Conservation (phyloP, 805 yeast genomes). For the Zygotorulaspora florentina region DNA sequence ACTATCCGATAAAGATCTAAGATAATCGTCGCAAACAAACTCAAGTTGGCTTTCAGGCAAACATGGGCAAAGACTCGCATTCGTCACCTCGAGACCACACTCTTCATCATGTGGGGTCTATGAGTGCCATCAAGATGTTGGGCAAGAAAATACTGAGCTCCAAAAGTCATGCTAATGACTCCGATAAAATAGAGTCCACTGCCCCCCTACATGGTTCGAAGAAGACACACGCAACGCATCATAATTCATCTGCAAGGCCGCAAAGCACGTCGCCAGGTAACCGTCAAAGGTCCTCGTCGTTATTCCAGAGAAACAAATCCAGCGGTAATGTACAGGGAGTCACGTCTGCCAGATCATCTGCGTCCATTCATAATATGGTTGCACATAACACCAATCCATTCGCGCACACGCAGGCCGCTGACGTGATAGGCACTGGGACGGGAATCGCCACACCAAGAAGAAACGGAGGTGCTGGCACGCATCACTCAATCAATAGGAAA, state of each 20-base stretch:
- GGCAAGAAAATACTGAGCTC: conserved; percentile 11
- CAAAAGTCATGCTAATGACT: conserved; percentile 3
- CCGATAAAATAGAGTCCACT: not conserved
- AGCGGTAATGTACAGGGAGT: conserved; percentile 8
- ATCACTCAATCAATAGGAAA: conserved; percentile 7
- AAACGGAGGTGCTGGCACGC: conserved; percentile 5
- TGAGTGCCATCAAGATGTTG: conserved; percentile 17
- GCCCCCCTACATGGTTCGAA: conserved; percentile 3
- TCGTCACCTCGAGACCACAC: not conserved
- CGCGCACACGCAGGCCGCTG: conserved; percentile 11
- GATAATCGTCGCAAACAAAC: too few species aligned
- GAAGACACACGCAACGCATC: conserved; percentile 6
- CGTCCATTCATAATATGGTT: conserved; percentile 25
- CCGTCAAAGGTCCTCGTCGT: conserved; percentile 25
- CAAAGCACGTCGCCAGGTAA: conserved; percentile 13
- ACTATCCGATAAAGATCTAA: too few species aligned
- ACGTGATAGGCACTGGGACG: conserved; percentile 22
- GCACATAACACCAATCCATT: conserved; percentile 34
- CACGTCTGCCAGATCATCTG: conserved; percentile 21
- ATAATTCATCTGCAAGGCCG: conserved; percentile 6
- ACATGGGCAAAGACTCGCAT: conserved; percentile 3
- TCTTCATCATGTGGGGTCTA: conserved; percentile 11
- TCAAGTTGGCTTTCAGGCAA: not conserved
- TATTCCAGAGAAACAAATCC: conserved; percentile 20
- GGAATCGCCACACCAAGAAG: conserved; percentile 27